phyloP scores from a whole-genome alignment of 345 rosid species.

The Adansonia digitata region DNA sequence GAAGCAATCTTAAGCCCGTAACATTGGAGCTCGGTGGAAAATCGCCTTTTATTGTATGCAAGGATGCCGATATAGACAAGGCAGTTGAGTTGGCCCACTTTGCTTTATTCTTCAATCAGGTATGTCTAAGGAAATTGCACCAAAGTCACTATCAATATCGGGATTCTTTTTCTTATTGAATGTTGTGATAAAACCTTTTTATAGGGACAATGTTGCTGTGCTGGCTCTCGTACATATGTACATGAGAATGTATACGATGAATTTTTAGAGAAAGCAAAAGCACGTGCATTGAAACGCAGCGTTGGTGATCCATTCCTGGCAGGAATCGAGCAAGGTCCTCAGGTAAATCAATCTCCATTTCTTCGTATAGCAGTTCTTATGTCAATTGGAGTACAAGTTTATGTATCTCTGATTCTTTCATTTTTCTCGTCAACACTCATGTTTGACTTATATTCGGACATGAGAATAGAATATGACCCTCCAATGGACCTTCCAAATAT shows the following conservation, averaged over 20 bases:
- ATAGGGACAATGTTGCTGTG: slow-evolving; percentile 74
- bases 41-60: slow-evolving; percentile 68
- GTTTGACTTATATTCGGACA: too few species aligned
- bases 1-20: slow-evolving; percentile 65
- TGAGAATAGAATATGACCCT: too few species aligned
- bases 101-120: slow-evolving; percentile 77
- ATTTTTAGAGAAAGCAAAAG: slow-evolving; percentile 60
- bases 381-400: too few species aligned
- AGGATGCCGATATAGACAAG: slow-evolving; percentile 63
- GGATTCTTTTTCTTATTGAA: background rate
- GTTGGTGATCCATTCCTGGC: slow-evolving; percentile 66
- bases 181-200: background rate
- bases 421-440: too few species aligned
- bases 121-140: background rate
- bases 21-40: slow-evolving; percentile 78
- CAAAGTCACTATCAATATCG: background rate
- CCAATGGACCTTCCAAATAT: too few species aligned
- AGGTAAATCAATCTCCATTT: slow-evolving; percentile 34
- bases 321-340: slow-evolving; percentile 73
- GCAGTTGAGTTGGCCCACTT: slow-evolving; percentile 62
- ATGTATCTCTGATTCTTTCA: too few species aligned
- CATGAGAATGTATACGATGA: slow-evolving; percentile 59
- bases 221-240: slow-evolving; percentile 78
- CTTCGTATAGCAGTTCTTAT: background rate
- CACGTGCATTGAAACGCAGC: slow-evolving; percentile 41